Conservation (phyloP, 768 basidiomycete species). For the Auriculariales sp. region DNA sequence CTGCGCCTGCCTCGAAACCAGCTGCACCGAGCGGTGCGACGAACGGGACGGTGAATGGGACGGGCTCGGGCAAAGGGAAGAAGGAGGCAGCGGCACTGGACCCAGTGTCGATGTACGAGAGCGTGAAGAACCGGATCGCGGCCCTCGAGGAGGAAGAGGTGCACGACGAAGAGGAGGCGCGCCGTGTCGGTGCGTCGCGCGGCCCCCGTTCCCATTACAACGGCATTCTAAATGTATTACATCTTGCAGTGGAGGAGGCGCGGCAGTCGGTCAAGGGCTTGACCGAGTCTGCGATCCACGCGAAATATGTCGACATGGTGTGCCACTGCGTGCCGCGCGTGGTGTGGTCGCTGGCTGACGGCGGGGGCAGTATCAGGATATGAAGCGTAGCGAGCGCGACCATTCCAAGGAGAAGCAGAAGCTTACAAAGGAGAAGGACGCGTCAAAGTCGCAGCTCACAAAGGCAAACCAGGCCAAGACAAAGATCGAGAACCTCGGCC, state of each 20-base stretch:
- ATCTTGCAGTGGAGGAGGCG: constrained; percentile 62
- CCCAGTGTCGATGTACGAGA: constrained; percentile 78
- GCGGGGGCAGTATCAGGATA: constrained; percentile 60
- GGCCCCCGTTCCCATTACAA: background rate
- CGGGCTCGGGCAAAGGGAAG: constrained; percentile 27
- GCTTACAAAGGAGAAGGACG: constrained; percentile 79
- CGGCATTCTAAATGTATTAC: constrained; percentile 1
- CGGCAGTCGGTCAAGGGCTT: constrained; percentile 73
- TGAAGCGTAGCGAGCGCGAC: constrained; percentile 76
- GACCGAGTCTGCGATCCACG: constrained; percentile 69
- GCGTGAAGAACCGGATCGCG: constrained; percentile 76
- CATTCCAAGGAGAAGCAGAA: constrained; percentile 90
- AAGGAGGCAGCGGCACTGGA: constrained; percentile 61
- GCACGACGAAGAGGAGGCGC: constrained; percentile 77
- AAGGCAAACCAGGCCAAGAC: constrained; percentile 82
- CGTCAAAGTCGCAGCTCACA: constrained; percentile 72
- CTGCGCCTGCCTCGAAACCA: too few relatives aligned
- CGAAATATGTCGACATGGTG: constrained; percentile 82
- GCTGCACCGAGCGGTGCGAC: too few relatives aligned
- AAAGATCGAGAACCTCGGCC: constrained; percentile 80
- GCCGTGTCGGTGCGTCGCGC: constrained; percentile 43
- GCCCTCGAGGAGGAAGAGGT: constrained; percentile 81
- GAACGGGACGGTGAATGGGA: constrained; percentile 1
- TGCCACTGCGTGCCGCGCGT: constrained; percentile 10
- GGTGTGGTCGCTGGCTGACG: constrained; percentile 8